Evolutionary conservation across 495 filamentous ascomycete species (phyloP).

Genomic region (Tuber umbilicatum): DNA sequence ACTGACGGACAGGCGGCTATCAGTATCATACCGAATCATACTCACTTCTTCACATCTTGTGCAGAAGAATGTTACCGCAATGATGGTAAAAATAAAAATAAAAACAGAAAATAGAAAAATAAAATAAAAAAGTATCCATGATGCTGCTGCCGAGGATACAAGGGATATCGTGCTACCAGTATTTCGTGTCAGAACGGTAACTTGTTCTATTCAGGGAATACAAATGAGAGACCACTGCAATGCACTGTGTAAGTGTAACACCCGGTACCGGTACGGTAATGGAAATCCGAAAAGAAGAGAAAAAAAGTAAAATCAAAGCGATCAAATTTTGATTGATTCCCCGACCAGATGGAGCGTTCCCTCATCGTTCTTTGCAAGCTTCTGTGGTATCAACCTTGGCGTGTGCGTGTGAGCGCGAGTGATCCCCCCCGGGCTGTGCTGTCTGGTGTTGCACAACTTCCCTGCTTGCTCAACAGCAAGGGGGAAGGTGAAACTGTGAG

Average conservation of each 20-base stretch:
- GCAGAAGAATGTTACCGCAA: not conserved
- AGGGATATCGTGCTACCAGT: not conserved
- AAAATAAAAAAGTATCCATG: too few species aligned
- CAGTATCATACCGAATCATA: not conserved
- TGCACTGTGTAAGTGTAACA: too few species aligned
- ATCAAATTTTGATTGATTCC: not conserved
- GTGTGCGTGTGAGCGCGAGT: not conserved
- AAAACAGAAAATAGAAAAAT: too few species aligned
- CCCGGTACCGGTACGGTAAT: not conserved
- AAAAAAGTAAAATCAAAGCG: not conserved
- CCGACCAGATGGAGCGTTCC: not conserved
- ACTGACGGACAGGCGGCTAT: not conserved
- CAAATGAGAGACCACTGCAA: not conserved
- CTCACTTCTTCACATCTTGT: not conserved
- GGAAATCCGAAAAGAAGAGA: not conserved
- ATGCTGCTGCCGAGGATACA: not conserved
- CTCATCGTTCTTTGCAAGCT: not conserved
- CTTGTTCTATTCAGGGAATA: not conserved
- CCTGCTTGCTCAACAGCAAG: not conserved
- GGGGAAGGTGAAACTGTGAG: not conserved
- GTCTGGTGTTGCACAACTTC: not conserved
- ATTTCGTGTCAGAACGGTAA: not conserved
- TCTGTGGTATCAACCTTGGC: not conserved
- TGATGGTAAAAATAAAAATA: too few species aligned
- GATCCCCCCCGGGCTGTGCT: not conserved